Evolutionary conservation across 345 rosid species (phyloP), one percentile per base, ranked within the genome.

Genomic region (Camelina laxa): DNA sequence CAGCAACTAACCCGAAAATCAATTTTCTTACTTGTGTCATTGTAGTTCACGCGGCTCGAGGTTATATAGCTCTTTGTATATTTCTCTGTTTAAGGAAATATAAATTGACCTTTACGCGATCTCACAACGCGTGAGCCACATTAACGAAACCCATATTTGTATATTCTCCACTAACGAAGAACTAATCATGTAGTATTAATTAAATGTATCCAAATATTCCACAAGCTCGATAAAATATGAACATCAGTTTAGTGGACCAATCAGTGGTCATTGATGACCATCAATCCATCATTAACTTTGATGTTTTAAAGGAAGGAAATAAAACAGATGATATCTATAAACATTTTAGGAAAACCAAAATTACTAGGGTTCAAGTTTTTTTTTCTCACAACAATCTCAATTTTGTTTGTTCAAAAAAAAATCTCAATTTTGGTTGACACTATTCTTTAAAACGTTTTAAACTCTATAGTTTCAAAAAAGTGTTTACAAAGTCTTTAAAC

Each of bases 11-110:
- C 67, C 44, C 30, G 36, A 78, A 55, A 10, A 58, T 35, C 67
- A 45, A 27, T 72, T 17, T 19, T 19, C 38, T 67, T 69, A 51
- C 60, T 70, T 67, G 33, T 67, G 85, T 75, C 66, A 67, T 53
- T 44, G 54, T 62, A 16, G 16, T 19, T 62, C 55, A 63, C 24
- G 56, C 24, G 21, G 64, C 56, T 54, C 70, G 70, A 50, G 8
- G 6, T 31, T 6, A 31, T 31, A 9, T 21, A 11, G 44, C 41
- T 31, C 16, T n/a, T 50, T n/a, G 45, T 24, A 36, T 47, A 44
- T 13, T 20, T 17, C 45, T 58, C 19, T 70, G 57, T 48, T 69
- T 22, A 16, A 17, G 41, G 14, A 31, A 21, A 48, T 48, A 36
- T 0, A 5, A 7, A 50, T n/a, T 11, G 9, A 20, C 66, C 7